Base-by-base conservation (phyloP, 2,329 filamentous ascomycete species). In the Penicillium sp. region DNA sequence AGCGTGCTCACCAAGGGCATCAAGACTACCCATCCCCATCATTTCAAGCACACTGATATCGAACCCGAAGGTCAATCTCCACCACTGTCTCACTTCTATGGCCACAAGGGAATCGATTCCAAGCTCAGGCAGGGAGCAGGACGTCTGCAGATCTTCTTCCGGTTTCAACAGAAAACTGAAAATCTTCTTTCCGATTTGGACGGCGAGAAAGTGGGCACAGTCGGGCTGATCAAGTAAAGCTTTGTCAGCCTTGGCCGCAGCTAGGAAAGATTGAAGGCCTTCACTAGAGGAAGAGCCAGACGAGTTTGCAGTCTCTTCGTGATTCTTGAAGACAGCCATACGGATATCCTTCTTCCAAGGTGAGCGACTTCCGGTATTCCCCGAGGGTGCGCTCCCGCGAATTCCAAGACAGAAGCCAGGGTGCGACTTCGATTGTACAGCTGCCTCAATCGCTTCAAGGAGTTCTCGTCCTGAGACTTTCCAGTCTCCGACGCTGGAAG, bases 61-160 rank as follows among this genome's bases (percentile, higher is more conserved):
- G 14, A 65, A 61, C 11, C 47, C 57, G 5, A 65, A 58, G 5
- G 31, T 57, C 7, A 51, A 21, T 19, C 59, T 56, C 48, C 66
- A 61, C 68, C 69, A 71, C 26, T 63, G 64, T 19, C 65, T 60
- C 10, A 73, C 49, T 51, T 73, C 69, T 22, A 72, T 64, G 1
- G 66, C 67, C 37, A 68, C 62, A 13, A 73, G 59, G 1, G 69
- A 72, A 46, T 73, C 70, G 29, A 71, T 60, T 19, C 64, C 67
- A 13, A 68, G 55, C 2, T 59, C 64, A 49, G 57, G 50, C n/a
- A 71, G 41, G 0, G 64, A 55, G 41, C 53, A 61, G 16, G 55
- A 57, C 3, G 55, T 55, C 31, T 63, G 61, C 9, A 68, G 59
- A 4, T 67, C 64, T 26, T 62, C 66, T 27, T 53, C 53, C 5